Base-by-base conservation (phyloP, 176 grass and related monocot genomes). In the Metroxylon sagu region DNA sequence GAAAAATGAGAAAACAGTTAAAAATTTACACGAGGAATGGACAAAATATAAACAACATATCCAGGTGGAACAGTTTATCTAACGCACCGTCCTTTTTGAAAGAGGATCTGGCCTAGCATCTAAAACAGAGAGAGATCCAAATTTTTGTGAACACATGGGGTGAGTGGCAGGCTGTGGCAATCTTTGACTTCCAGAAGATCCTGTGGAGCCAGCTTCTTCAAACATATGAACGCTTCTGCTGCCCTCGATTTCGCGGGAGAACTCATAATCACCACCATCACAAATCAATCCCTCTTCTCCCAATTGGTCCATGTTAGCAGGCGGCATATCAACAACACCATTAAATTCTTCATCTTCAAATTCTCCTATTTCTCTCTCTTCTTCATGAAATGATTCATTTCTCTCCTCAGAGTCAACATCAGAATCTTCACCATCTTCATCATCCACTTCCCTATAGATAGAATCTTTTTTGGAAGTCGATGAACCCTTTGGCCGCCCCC, bases 381-480 rank as follows among this genome's bases (percentile, higher is more conserved):
- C 87, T 74, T 89, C 94, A 70, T 58, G 71, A 71, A 77, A 72
- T 63, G 74, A 74, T 62, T 54, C 66, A 66, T 87, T 79, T 67
- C 67, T 85, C 71, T 98, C 84, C 62, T 93, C 84, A 23, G 79
- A 82, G 60, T 89, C 88, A 66, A 78, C 82, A 63, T 98, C 94
- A 1, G 74, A 93, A 73, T 88, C 88, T 26, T 89, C 88, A 14
- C 68, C 65, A 74, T 98, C 88, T 58, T 90, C 87, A 58, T 90
- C 86, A 62, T 89, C 94, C 64, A 89, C 60, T 67, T 98, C 94
- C 67, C 79, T 74, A 66, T 98, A 98, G 64, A 85, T 85, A 48
- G 84, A 86, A 56, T 85, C 79, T 26, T 85, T 93, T 26, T 80
- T 71, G 19, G 14, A 14, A 57, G 19, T 49, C 29, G 19, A 48